Conservation (phyloP, 768 basidiomycete species). For the Psilocybe azurescens region DNA sequence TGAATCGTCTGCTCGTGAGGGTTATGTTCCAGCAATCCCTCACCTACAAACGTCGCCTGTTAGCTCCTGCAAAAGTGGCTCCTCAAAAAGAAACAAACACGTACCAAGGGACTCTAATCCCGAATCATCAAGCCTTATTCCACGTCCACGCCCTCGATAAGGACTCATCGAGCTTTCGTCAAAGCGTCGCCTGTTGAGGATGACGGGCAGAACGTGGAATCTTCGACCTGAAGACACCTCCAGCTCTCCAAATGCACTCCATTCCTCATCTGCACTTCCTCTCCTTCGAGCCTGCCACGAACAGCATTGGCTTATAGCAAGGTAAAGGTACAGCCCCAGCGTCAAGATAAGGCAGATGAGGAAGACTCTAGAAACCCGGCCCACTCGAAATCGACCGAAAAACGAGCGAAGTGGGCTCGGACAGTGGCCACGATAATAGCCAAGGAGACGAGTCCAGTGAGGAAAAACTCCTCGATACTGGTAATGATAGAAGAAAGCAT, state of each 20-base stretch:
- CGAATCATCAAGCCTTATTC: constrained; percentile 1
- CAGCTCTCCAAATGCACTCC: background rate
- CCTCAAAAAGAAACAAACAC: background rate
- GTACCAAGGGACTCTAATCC: constrained; percentile 1
- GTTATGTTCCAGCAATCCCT: constrained; percentile 1
- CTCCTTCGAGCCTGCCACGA: background rate
- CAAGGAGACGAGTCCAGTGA: constrained; percentile 25
- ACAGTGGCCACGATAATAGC: constrained; percentile 26
- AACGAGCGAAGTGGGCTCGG: constrained; percentile 22
- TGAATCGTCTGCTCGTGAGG: background rate
- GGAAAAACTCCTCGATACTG: constrained; percentile 23
- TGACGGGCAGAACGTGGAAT: constrained; percentile 13
- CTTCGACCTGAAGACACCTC: background rate
- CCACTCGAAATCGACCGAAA: constrained; percentile 16
- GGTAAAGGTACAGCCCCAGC: constrained; percentile 12
- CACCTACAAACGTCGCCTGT: background rate
- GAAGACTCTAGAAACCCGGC: constrained; percentile 19
- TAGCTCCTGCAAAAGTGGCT: background rate
- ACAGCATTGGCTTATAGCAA: constrained; percentile 1
- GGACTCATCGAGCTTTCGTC: background rate
- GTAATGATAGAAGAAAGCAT: background rate
- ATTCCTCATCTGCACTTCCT: constrained; percentile 10
- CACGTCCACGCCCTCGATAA: background rate
- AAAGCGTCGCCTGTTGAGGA: background rate
- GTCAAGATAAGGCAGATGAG: constrained; percentile 18